A percentile compares a stretch with the other conserved stretches of the same genome.
phyloP scores from a whole-genome alignment of 1,284 basidiomycete species.

The Sutorius eximius region DNA sequence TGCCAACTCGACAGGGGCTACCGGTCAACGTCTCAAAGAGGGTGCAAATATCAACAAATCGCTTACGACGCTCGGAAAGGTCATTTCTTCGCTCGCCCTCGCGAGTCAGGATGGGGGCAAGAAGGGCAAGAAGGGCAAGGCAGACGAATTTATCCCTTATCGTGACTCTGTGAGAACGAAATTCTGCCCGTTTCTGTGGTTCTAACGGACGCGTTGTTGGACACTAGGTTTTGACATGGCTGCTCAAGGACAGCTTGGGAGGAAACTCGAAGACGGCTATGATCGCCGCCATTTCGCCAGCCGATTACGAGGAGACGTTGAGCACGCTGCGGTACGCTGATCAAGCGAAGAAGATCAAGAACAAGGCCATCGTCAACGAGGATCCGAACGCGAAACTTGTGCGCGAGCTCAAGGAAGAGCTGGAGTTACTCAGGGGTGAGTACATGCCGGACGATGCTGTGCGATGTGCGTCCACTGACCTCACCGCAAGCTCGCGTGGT shows the following conservation, averaged over 20 bases:
- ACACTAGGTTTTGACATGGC: constrained; percentile 87
- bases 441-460: neutral
- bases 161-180: constrained; percentile 77
- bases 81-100: constrained; percentile 88
- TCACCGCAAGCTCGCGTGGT: constrained; percentile 63
- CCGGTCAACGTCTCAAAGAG: constrained; percentile 90
- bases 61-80: constrained; percentile 94
- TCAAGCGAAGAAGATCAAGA: constrained; percentile 99
- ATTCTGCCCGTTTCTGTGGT: neutral
- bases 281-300: constrained; percentile 98
- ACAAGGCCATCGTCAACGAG: constrained; percentile 98
- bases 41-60: constrained; percentile 99
- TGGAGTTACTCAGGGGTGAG: constrained; percentile 83
- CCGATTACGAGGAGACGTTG: constrained; percentile 97
- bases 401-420: constrained; percentile 96
- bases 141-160: constrained; percentile 89
- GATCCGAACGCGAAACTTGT: constrained; percentile 99
- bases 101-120: constrained; percentile 69
- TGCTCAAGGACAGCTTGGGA: constrained; percentile 95
- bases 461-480: constrained; percentile 9
- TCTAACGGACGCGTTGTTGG: constrained; percentile 8
- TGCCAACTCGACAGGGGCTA: constrained; percentile 96
- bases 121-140: constrained; percentile 83
- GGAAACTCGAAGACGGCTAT: constrained; percentile 95
- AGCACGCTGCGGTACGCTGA: constrained; percentile 96